Base-by-base conservation (phyloP, 2,329 filamentous ascomycete genomes). In the Falciphora oryzae region DNA sequence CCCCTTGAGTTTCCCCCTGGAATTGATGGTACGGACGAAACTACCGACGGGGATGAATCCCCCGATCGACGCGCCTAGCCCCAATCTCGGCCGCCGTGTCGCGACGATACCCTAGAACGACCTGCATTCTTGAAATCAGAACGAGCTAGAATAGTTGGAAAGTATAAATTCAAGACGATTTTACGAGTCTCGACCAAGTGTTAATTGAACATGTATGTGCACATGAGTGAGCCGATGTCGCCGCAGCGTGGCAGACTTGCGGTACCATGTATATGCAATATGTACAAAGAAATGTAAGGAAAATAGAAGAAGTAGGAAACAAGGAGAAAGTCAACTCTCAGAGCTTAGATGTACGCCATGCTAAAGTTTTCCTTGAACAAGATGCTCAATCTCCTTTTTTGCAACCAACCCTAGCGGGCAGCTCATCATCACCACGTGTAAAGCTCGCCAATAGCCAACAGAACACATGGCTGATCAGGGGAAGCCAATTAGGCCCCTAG, bases 401-500 rank as follows among this genome's bases (percentile, higher is more conserved):
- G 44, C 22, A 10, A 25, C 44, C 44, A n/a, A 4, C 44, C 7
- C 44, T 11, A 44, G 38, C 38, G 14, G 35, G 13, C 32, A 6
- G 13, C 14, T 38, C 35, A 2, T 4, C 35, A 38, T 6, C 35
- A 38, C 3, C 35, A 6, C 35, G 14, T 38, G 7, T 38, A 38
- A 38, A 38, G 35, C 35, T 16, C 35, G 13, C 16, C 35, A 38
- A 38, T 14, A 38, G 6, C 35, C 13, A 38, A 38, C 38, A 44
- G 4, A 7, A 16, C 38, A 18, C 14, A 18, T 18, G 16, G 14
- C 14, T 16, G 14, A 44, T 18, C 38, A 13, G 5, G 29, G 29
- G 29, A 29, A 29, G 29, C 14, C 28, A n/a, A 6, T 31, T 1
- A 29, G 38, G 27, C 27, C 11, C 35, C 67, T 73, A 77, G 68